phyloP scores from a whole-genome alignment of 1,284 basidiomycete species.

The Apiotrichum veenhuisii region DNA sequence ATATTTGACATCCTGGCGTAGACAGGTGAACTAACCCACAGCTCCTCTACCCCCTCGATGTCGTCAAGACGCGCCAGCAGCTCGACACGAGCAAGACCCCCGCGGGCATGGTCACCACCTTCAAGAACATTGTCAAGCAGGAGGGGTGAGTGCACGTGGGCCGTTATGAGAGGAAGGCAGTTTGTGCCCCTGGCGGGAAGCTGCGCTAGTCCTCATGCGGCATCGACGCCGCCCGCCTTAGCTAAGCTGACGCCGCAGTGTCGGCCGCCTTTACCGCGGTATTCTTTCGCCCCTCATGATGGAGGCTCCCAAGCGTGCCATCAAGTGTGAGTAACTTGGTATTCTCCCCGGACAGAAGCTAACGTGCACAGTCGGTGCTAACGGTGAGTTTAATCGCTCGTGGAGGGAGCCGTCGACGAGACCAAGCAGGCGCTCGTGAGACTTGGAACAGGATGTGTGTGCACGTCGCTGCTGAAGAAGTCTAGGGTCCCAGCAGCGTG shows the following conservation, averaged over 20 bases:
- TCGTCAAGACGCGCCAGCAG: conserved; percentile 96
- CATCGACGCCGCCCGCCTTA: no score
- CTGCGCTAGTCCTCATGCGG: no score
- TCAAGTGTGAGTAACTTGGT: conserved; percentile 71
- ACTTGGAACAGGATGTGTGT: background rate
- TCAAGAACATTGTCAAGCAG: conserved; percentile 64
- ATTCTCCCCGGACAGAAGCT: conserved; percentile 47
- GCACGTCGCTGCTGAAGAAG: no score
- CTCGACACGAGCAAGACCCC: conserved; percentile 75
- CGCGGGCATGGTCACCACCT: conserved; percentile 68
- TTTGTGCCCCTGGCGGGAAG: no score
- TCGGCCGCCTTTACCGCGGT: conserved; percentile 84
- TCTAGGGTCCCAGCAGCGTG: no score
- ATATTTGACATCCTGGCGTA: no score
- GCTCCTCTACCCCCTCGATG: conserved; percentile 38
- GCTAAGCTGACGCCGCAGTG: conserved; percentile 55
- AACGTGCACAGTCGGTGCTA: conserved; percentile 34
- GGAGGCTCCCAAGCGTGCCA: conserved; percentile 96
- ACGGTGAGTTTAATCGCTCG: conserved; percentile 35
- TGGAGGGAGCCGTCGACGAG: background rate
- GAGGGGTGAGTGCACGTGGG: conserved; percentile 58
- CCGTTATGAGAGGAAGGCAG: no score
- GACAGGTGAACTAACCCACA: conserved; percentile 14
- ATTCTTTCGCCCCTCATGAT: conserved; percentile 89
- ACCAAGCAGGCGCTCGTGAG: background rate